Evolutionary conservation across 306 rosid genomes (phyloP), one percentile per base, ranked within the genome.

Genomic region (Begonia loranthoides): DNA sequence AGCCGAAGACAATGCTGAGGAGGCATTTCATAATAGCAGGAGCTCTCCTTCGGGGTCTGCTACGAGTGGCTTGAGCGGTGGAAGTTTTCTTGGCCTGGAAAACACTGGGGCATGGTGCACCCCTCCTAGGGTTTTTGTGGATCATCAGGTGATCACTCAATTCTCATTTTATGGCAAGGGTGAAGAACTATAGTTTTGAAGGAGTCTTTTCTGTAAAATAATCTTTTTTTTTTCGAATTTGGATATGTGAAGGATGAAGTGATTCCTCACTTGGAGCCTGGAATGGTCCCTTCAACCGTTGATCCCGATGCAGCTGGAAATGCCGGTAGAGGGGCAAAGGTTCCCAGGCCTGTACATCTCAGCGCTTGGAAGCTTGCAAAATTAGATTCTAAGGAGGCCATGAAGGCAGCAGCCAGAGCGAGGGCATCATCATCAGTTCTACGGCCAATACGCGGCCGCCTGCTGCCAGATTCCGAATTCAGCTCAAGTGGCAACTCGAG

Each of bases 21-120:
- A 76, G 71, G 94, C 74, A 59, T 60, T 77, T 55, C 76, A 79
- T 40, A 75, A 89, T 75, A 62, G 68, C 56, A 51, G 80, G 74
- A 73, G 73, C 75, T 89, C 97, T 67, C 97, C 97, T 22, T 58
- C 87, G 3, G 87, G 90, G 52, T 89, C 97, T 62, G 85, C 95
- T 45, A 82, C 97, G 44, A 89, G 95, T 64, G 97, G 94, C 63
- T 59, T 89, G 83, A 89, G 97, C 59, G 97, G 90, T 48, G 97
- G 95, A 68, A 89, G 97, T 72, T 89, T 95, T 61, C 71, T 85
- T 56, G 87, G 97, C 43, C 74, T 85, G 73, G 95, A 73, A 40
- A 79, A 85, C 74, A 89, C 85, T 76, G 95, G 85, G 53, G 90
- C 90, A n/a, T 85, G 93, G 93, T 89, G 97, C 71, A 89, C 97